Conservation (phyloP, 2,329 filamentous ascomycete species). For the Chaetomiaceae sp. region DNA sequence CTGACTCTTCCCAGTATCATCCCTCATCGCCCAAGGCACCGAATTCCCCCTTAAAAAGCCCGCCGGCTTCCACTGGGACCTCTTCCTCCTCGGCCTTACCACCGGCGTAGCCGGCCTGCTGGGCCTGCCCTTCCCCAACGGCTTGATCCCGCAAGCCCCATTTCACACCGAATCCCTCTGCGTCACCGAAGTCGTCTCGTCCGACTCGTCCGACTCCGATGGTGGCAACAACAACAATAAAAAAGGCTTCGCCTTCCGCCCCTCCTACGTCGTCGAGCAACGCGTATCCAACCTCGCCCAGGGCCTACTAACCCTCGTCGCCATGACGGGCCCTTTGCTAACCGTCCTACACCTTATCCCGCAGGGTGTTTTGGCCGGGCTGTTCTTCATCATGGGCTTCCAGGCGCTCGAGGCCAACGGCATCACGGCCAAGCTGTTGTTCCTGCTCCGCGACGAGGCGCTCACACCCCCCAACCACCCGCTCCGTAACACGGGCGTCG, state of each 20-base stretch:
- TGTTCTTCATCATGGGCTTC: constrained; percentile 83
- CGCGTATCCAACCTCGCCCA: constrained; percentile 74
- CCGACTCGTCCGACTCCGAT: constrained; percentile 33
- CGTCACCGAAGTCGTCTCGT: constrained; percentile 56
- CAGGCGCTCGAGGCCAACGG: constrained; percentile 74
- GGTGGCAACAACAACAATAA: constrained; percentile 49
- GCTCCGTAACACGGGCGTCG: constrained; percentile 38
- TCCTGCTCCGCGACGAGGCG: constrained; percentile 59
- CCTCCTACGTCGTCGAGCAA: constrained; percentile 69
- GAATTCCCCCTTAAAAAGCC: constrained; percentile 78
- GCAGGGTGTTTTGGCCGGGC: constrained; percentile 71
- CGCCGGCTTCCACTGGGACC: constrained; percentile 80
- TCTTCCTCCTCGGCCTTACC: constrained; percentile 75
- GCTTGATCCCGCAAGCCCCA: constrained; percentile 76
- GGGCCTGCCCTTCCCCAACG: constrained; percentile 76
- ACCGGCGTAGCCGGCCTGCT: constrained; percentile 71
- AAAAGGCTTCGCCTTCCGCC: constrained; percentile 42
- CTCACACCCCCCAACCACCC: constrained; percentile 59
- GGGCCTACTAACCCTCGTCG: constrained; percentile 71
- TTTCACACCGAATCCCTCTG: constrained; percentile 78
- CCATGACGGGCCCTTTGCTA: constrained; percentile 72
- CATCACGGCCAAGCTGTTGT: constrained; percentile 70
- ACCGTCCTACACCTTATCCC: constrained; percentile 73
- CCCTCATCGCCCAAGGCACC: constrained; percentile 76
- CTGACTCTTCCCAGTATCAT: constrained; percentile 55